Evolutionary conservation across 208 protist genomes (phyloP).

Genomic region (Perkinsela sp.): DNA sequence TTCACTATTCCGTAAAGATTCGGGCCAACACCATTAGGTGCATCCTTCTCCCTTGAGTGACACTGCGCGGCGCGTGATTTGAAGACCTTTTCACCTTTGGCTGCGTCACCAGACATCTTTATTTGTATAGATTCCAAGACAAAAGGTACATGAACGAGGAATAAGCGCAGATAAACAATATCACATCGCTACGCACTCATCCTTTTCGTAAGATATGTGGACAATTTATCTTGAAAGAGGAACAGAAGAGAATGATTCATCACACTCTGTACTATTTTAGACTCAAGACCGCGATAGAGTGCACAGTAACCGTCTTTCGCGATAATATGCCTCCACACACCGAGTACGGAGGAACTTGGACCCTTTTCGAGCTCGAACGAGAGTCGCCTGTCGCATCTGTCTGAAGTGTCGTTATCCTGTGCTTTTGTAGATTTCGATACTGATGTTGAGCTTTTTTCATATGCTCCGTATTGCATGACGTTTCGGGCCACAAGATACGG

Average conservation of each 20-base stretch:
- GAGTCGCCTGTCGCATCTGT: too few relatives aligned
- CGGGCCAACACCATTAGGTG: slow-evolving; percentile 63
- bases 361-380: neutral
- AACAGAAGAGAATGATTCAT: neutral
- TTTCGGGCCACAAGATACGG: neutral
- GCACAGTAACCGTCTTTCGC: neutral
- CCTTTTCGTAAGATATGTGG: too few relatives aligned
- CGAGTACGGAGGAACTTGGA: neutral
- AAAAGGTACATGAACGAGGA: too few relatives aligned
- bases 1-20: slow-evolving; percentile 66
- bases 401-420: neutral
- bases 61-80: slow-evolving; percentile 74
- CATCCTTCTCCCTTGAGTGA: slow-evolving; percentile 55
- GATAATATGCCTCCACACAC: neutral
- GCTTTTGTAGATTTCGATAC: neutral
- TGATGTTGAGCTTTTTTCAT: neutral
- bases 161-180: too few relatives aligned
- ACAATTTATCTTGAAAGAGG: neutral
- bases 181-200: too few relatives aligned
- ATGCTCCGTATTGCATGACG: neutral
- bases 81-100: slow-evolving; percentile 64
- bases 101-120: slow-evolving; percentile 22
- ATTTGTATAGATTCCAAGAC: neutral
- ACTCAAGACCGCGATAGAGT: neutral
- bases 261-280: neutral